Conservation (phyloP, 1,139 yeast genomes). For the Protomyces macrosporus region DNA sequence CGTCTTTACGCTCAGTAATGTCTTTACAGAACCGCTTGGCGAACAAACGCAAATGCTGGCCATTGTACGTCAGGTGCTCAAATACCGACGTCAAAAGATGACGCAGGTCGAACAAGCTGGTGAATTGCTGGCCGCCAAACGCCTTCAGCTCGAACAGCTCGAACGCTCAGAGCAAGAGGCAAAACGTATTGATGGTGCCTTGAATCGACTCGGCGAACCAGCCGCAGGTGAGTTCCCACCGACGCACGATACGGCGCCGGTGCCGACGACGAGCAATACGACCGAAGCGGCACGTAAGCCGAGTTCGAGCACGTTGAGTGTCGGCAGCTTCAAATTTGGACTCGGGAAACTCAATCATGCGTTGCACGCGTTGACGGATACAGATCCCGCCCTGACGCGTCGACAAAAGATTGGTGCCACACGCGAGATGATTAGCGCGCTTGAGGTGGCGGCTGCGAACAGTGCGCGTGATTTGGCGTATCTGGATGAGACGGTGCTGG, state of each 20-base stretch:
- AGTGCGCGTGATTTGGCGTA: constrained; percentile 14
- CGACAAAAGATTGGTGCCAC: constrained; percentile 53
- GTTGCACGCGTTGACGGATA: constrained; percentile 63
- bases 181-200: constrained; percentile 39
- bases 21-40: constrained; percentile 75
- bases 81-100: constrained; percentile 63
- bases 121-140: constrained; percentile 48
- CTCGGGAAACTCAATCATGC: constrained; percentile 54
- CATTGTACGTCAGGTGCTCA: constrained; percentile 60
- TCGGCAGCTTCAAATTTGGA: constrained; percentile 31
- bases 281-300: not conserved
- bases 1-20: constrained; percentile 63
- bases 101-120: constrained; percentile 61
- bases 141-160: constrained; percentile 39
- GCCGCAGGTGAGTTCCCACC: constrained; percentile 20
- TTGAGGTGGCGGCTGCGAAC: constrained; percentile 22
- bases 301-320: constrained; percentile 33
- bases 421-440: constrained; percentile 46
- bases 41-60: constrained; percentile 75
- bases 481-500: constrained; percentile 11
- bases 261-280: not conserved
- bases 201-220: constrained; percentile 15
- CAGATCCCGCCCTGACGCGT: constrained; percentile 62
- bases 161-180: constrained; percentile 45
- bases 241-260: constrained; percentile 16